These are phyloP conservation scores for Neurospora sp. DNA, from an alignment of 495 filamentous ascomycete species.

Conservation along the genomic window DNA sequence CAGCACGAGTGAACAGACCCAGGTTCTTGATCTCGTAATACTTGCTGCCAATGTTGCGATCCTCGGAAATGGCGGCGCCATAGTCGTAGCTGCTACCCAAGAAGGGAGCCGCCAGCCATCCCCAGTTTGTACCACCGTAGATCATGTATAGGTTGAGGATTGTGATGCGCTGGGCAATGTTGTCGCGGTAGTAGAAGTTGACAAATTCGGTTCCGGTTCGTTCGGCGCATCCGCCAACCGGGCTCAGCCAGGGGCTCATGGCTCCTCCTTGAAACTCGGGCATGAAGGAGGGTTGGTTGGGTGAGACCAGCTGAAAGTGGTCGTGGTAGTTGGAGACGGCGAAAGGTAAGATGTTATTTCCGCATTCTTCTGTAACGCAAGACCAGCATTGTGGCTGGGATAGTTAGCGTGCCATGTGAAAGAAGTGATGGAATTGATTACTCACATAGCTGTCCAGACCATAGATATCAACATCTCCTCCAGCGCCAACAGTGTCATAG, in stretches of 20 bases:
- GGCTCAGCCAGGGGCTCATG: slow-evolving; percentile 51
- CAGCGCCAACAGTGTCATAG: slow-evolving; percentile 28
- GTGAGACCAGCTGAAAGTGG: neutral
- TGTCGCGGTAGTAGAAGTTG: slow-evolving; percentile 48
- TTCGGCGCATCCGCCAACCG: slow-evolving; percentile 36
- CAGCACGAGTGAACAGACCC: slow-evolving; percentile 42
- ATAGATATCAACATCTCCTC: slow-evolving; percentile 49
- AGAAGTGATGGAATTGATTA: accelerated
- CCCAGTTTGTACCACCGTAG: slow-evolving; percentile 53
- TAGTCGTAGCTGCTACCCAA: slow-evolving; percentile 46
- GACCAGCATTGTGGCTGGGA: slow-evolving; percentile 47
- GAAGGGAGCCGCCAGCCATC: slow-evolving; percentile 16
- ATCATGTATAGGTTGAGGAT: slow-evolving; percentile 39
- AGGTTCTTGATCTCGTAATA: slow-evolving; percentile 52
- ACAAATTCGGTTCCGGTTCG: slow-evolving; percentile 39
- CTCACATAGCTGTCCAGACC: slow-evolving; percentile 44
- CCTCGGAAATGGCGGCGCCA: slow-evolving; percentile 47
- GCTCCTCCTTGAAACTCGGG: slow-evolving; percentile 56
- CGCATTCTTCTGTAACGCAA: slow-evolving; percentile 42
- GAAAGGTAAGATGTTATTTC: slow-evolving; percentile 34
- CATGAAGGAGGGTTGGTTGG: slow-evolving; percentile 42
- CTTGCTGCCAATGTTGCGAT: slow-evolving; percentile 44
- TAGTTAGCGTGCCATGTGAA: accelerated
- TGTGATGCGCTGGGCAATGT: slow-evolving; percentile 34
- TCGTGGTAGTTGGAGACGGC: slow-evolving; percentile 11